Evolutionary conservation across 441 rosid genomes (phyloP).

Genomic region (Adansonia gregorii): DNA sequence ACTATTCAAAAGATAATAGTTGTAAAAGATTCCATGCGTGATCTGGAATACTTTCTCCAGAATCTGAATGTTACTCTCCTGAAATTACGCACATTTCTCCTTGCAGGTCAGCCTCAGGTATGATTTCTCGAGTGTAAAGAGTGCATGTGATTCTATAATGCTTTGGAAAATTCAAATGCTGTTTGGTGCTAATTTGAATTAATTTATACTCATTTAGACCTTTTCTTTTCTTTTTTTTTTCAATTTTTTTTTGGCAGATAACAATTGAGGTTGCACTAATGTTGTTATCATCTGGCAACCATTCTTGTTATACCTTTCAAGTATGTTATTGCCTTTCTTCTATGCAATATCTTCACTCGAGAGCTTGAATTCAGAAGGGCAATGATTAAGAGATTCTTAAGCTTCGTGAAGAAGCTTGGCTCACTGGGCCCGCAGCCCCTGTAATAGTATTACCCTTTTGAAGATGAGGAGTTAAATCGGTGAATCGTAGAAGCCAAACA

Average conservation of each 20-base stretch:
- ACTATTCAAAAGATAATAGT: slow-evolving; percentile 94
- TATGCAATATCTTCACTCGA: slow-evolving; percentile 80
- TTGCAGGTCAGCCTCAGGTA: slow-evolving; percentile 97
- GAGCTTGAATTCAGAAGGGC: slow-evolving; percentile 84
- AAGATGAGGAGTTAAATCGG: slow-evolving; percentile 48
- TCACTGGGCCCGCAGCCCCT: slow-evolving; percentile 80
- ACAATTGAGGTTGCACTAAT: slow-evolving; percentile 79
- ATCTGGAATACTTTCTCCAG: slow-evolving; percentile 82
- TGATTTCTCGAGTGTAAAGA: slow-evolving; percentile 18
- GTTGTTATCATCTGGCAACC: slow-evolving; percentile 63
- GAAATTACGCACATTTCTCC: slow-evolving; percentile 73
- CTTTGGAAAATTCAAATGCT: background rate
- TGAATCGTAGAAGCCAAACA: slow-evolving; percentile 40
- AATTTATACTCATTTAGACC: background rate
- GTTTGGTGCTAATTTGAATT: slow-evolving; percentile 2
- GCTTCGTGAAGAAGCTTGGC: slow-evolving; percentile 77
- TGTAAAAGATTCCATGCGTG: slow-evolving; percentile 87
- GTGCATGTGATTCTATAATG: background rate
- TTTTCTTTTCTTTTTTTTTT: slow-evolving; percentile 7
- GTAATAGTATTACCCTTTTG: slow-evolving; percentile 78
- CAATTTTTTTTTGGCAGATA: slow-evolving; percentile 49
- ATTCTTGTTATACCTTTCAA: slow-evolving; percentile 80
- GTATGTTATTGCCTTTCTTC: slow-evolving; percentile 66
- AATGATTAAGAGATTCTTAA: slow-evolving; percentile 67
- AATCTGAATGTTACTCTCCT: slow-evolving; percentile 79